Base-by-base conservation (phyloP, 768 basidiomycete species). In the Suillus clintonianus region DNA sequence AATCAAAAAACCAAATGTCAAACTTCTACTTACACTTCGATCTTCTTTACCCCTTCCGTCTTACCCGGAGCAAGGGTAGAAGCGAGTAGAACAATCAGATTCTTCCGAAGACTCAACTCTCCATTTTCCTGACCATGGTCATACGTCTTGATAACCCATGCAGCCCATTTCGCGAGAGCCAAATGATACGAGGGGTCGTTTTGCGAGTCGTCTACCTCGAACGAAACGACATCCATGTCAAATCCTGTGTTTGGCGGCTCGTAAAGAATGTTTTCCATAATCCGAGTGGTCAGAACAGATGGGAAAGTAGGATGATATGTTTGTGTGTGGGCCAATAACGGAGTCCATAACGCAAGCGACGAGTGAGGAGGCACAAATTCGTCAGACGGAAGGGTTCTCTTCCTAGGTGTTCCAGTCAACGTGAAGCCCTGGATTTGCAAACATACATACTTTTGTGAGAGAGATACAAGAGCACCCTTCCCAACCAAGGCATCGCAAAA, bases 391-490 rank as follows among this genome's bases (percentile, higher is more conserved):
- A 79, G 71, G n/a, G 71, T 63, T 50, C 89, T 81, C 76, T 90
- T 92, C 74, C 90, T 91, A 57, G 22, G 68, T 2, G 22, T 30
- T 50, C 45, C 22, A 30, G 59, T 50, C 17, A 61, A 72, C n/a
- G 61, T 63, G 37, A n/a, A 62, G 9, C 9, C 5, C 62, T 0
- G 17, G 34, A 56, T 7, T 34, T 59, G 55, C 14, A 42, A 15
- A 37, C 22, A 47, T 54, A 68, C 84, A 66, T 66, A 96, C 97
- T 89, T 95, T 78, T 88, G 92, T 1, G 94, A 90, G 2, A 91
- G 67, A 9, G 97, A 95, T 4, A 98, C 89, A 9, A 98, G 78
- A 11, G 81, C 85, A 11, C 94, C 94, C 64, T 83, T 85, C 62
- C 86, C 87, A 56, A 92, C 68, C 14, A 99, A 77, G 0, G 76